phyloP scores from a whole-genome alignment of 177 flowering plant species.

The Vitis hybrid region DNA sequence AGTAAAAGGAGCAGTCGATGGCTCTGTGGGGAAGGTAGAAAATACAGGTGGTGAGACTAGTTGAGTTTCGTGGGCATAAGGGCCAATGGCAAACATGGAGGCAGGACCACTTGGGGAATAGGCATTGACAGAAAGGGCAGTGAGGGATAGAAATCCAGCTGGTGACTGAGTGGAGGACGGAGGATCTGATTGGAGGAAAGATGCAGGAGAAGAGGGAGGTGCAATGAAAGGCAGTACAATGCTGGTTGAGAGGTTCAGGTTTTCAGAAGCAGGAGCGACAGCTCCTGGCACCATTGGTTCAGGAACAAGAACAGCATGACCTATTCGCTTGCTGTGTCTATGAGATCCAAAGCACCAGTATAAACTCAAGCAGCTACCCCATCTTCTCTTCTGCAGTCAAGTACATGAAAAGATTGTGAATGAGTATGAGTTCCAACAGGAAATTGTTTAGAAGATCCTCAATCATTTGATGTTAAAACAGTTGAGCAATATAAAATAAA shows the following conservation, averaged over 20 bases:
- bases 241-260: conserved; percentile 22
- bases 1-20: conserved; percentile 64
- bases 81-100: conserved; percentile 52
- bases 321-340: conserved; percentile 47
- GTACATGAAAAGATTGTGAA: not conserved
- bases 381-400: conserved; percentile 51
- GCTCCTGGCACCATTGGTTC: conserved; percentile 34
- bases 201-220: conserved; percentile 73
- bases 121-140: conserved; percentile 36
- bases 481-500: not conserved
- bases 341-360: conserved; percentile 66
- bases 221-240: conserved; percentile 51
- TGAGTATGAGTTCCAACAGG: not conserved
- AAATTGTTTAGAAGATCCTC: not conserved
- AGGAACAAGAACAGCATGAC: conserved; percentile 60
- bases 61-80: conserved; percentile 69
- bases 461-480: not conserved
- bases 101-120: conserved; percentile 44
- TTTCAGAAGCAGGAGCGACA: conserved; percentile 26
- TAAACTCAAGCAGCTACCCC: conserved; percentile 55
- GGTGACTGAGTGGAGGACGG: conserved; percentile 58
- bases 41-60: conserved; percentile 67
- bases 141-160: conserved; percentile 34
- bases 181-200: conserved; percentile 58
- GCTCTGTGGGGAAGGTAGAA: conserved; percentile 62